A percentile compares a stretch with the other conserved stretches of the same genome.
phyloP scores from a whole-genome alignment of 164 flowering plant genomes.

The Dillenia turbinata region DNA sequence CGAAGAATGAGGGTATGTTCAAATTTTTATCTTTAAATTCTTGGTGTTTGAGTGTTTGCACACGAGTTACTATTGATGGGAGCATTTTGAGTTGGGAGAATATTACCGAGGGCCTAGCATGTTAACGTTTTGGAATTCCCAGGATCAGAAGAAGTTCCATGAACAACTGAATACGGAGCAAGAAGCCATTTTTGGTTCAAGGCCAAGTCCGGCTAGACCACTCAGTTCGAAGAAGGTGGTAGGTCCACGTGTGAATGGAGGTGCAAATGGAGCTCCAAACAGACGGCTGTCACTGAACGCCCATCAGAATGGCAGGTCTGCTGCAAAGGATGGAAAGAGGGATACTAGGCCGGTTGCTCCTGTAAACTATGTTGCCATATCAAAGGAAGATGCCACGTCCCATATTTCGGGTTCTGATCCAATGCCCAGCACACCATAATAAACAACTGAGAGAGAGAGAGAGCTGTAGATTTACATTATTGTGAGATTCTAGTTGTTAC shows the following conservation, averaged over 20 bases:
- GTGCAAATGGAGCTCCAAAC: slow-evolving; percentile 65
- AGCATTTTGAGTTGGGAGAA: too few species aligned
- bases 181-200: slow-evolving; percentile 68
- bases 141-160: slow-evolving; percentile 85
- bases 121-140: slow-evolving; percentile 6
- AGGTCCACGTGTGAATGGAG: slow-evolving; percentile 78
- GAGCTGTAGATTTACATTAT: slow-evolving; percentile 12
- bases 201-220: slow-evolving; percentile 76
- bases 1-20: slow-evolving; percentile 73
- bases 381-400: slow-evolving; percentile 80
- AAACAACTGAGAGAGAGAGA: slow-evolving; percentile 1
- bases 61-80: background rate
- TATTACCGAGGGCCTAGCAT: too few species aligned
- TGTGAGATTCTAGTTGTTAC: slow-evolving; percentile 2
- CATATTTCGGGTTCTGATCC: slow-evolving; percentile 61
- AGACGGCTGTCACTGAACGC: slow-evolving; percentile 71
- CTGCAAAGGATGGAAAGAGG: slow-evolving; percentile 62
- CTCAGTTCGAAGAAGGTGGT: slow-evolving; percentile 63
- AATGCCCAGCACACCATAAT: slow-evolving; percentile 58
- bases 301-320: slow-evolving; percentile 63
- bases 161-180: slow-evolving; percentile 82
- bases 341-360: slow-evolving; percentile 67
- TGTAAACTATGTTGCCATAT: slow-evolving; percentile 64
- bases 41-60: background rate
- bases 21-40: background rate